These are phyloP conservation scores for Arthrobotrys entomopaga DNA, from an alignment of 2,329 filamentous ascomycete genomes.

Conservation along the genomic window DNA sequence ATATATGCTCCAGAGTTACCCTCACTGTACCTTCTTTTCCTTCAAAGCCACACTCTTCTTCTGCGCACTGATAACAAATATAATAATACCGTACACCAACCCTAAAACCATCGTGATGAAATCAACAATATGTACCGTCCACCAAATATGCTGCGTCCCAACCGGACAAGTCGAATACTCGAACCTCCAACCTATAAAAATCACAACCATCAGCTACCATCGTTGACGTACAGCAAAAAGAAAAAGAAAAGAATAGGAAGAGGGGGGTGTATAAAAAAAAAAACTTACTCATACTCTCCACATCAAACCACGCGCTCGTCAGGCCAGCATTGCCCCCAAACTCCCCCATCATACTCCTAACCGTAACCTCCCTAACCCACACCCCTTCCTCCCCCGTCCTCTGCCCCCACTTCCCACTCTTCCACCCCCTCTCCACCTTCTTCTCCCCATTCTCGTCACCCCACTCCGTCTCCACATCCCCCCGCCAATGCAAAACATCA, in stretches of 20 bases:
- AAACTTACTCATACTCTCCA: slow-evolving; percentile 61
- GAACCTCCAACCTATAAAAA: slow-evolving; percentile 76
- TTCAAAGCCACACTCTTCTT: background rate
- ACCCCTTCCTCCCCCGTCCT: slow-evolving; percentile 61
- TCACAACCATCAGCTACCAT: background rate
- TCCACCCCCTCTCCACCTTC: slow-evolving; percentile 37
- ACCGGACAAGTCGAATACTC: slow-evolving; percentile 81
- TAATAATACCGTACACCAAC: slow-evolving; percentile 15
- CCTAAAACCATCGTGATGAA: slow-evolving; percentile 63
- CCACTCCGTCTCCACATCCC: slow-evolving; percentile 26
- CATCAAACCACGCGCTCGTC: slow-evolving; percentile 88
- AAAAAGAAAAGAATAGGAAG: background rate
- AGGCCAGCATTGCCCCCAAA: slow-evolving; percentile 92
- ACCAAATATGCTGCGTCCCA: slow-evolving; percentile 93
- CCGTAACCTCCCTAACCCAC: slow-evolving; percentile 82
- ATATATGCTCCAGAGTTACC: background rate
- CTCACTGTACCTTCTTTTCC: slow-evolving; percentile 13
- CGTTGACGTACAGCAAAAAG: background rate
- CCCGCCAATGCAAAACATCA: slow-evolving; percentile 79
- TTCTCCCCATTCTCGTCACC: slow-evolving; percentile 34
- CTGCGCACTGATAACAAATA: background rate
- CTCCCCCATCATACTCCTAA: slow-evolving; percentile 98
- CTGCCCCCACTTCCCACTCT: slow-evolving; percentile 47
- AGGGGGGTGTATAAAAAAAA: too few species aligned
- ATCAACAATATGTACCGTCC: slow-evolving; percentile 82